These are phyloP conservation scores for Petunia hybrid DNA, from an alignment of 305 asterid species.

Conservation along the genomic window DNA sequence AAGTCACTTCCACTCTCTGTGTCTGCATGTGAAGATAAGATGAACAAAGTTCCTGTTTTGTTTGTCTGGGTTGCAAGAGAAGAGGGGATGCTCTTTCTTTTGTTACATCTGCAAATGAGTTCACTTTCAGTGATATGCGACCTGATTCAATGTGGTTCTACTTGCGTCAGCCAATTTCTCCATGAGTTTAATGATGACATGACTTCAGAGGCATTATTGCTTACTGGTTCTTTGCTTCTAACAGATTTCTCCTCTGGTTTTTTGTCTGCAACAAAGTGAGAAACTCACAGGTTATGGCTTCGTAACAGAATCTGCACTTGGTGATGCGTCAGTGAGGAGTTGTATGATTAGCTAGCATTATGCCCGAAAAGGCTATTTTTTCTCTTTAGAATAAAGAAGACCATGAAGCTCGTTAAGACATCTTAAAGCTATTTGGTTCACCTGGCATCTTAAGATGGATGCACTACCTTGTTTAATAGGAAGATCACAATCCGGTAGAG, in stretches of 20 bases:
- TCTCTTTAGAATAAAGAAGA: constrained; percentile 14
- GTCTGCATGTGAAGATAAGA: background rate
- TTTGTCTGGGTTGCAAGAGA: background rate
- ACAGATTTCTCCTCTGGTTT: background rate
- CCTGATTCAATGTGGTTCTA: background rate
- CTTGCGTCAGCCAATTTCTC: background rate
- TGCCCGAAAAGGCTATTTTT: background rate
- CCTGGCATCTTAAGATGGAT: constrained; percentile 22
- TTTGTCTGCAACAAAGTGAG: background rate
- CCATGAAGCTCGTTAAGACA: constrained; percentile 3
- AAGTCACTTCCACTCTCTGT: background rate
- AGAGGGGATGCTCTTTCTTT: background rate
- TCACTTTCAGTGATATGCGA: background rate
- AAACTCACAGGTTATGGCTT: constrained; percentile 16
- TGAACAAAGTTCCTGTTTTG: background rate
- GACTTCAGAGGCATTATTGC: background rate
- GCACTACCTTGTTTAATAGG: constrained; percentile 14
- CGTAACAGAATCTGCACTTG: constrained; percentile 22
- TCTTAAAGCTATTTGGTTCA: constrained; percentile 20
- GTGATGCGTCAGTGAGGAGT: constrained; percentile 11
- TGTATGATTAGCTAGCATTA: constrained; percentile 23
- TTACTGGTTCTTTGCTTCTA: constrained; percentile 1
- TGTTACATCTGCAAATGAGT: background rate
- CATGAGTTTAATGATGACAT: background rate
- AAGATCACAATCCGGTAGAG: background rate